Conservation (phyloP, 352 stramenopile genomes). For the Phytophthora fragariae region DNA sequence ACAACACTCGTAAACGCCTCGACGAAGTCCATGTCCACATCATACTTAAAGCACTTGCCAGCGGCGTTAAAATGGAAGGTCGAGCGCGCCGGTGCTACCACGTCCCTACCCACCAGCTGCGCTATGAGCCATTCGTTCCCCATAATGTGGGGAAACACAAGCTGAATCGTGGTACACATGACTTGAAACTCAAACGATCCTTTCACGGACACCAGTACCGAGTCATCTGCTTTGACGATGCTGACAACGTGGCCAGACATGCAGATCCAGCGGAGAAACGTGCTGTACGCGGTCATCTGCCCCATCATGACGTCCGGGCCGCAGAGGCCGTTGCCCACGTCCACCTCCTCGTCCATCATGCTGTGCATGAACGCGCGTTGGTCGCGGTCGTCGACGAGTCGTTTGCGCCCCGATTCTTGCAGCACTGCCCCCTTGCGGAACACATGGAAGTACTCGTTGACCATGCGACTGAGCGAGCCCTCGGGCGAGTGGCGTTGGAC, state of each 20-base stretch:
- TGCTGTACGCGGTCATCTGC: constrained; percentile 18
- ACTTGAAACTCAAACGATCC: constrained; percentile 30
- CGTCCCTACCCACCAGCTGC: constrained; percentile 19
- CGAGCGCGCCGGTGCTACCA: neutral
- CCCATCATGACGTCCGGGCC: constrained; percentile 29
- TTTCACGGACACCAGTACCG: constrained; percentile 17
- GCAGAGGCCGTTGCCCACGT: constrained; percentile 20
- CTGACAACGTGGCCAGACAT: constrained; percentile 1
- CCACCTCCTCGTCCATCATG: constrained; percentile 34
- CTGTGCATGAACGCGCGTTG: constrained; percentile 33
- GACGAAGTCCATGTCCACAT: constrained; percentile 31
- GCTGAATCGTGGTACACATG: constrained; percentile 26
- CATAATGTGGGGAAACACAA: constrained; percentile 36
- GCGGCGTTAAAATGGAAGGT: constrained; percentile 27
- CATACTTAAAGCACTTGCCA: constrained; percentile 26
- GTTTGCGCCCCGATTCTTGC: neutral
- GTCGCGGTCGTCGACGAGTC: constrained; percentile 13
- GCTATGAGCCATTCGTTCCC: constrained; percentile 26
- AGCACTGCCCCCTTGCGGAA: constrained; percentile 22
- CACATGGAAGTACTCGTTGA: constrained; percentile 25
- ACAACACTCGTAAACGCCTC: constrained; percentile 22
- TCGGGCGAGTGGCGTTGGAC: constrained; percentile 9
- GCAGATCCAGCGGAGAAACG: constrained; percentile 6
- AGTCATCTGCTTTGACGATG: constrained; percentile 17
- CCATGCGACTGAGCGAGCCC: constrained; percentile 10